Evolutionary conservation across 371 early-diverging fungal genomes (phyloP), one percentile per base, ranked within the genome.

Genomic region (Coemansia sp.): DNA sequence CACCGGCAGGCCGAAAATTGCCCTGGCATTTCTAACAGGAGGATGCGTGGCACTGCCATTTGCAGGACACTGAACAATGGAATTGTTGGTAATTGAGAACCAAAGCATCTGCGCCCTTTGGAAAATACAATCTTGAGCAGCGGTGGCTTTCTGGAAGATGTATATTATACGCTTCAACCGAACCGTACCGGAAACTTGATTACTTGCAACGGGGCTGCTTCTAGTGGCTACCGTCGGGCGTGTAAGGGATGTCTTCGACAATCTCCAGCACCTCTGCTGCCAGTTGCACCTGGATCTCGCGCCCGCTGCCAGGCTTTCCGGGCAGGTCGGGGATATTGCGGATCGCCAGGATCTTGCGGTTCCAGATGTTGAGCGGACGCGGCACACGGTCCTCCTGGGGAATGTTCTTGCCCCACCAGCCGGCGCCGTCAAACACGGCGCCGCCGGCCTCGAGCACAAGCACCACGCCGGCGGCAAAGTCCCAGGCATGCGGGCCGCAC

Each of bases 401-500:
- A 4, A 59, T 12, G n/a, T 39, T 32, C 3, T 59, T 39, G 31
- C 74, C 69, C 64, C 67, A 72, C 79, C 71, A 67, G 2, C 77
- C 77, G 12, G 65, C 58, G 33, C 89, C 90, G 12, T 84, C 82
- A 34, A 90, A 72, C 8, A 87, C 86, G 10, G 87, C 62, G 38
- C 93, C 91, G 7, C 93, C 92, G 2, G 93, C 68, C 67, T 93
- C 93, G 18, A 75, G 75, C 0, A 90, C 79, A 60, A 93, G 85
- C 24, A 87, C 79, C 1, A 86, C 80, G n/a, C 83, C 93, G 12
- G 93, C 93, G 29, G 87, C 84, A 29, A 92, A 86, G 69, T 93
- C 94, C 92, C 93, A 89, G 39, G 67, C 72, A 49, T 86, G 88
- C 5, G 79, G 84, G 4, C 97, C 97, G 34, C 89, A 84, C 77